A percentile compares a stretch with the other conserved stretches of the same genome.
These are phyloP conservation scores for Mycena olivaceomarginata DNA, from an alignment of 768 basidiomycete species.

Conservation along the genomic window DNA sequence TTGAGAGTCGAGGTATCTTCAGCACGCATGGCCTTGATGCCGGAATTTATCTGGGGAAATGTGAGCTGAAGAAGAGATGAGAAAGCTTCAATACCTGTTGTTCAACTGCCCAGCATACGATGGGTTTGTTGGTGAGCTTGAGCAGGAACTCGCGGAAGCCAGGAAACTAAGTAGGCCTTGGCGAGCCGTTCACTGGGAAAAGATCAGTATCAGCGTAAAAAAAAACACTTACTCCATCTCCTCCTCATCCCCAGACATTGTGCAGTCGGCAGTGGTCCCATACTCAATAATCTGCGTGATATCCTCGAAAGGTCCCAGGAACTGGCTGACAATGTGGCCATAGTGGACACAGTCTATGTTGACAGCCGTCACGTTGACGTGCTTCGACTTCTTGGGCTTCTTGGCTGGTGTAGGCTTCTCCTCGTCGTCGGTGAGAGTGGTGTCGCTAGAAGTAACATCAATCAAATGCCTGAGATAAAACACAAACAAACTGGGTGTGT, in stretches of 20 bases:
- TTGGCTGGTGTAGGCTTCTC: not conserved
- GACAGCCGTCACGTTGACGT: not conserved
- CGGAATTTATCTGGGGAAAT: too few relatives aligned
- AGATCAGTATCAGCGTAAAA: not conserved
- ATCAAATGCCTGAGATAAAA: not conserved
- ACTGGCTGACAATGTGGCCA: constrained; percentile 10
- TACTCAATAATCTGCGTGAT: not conserved
- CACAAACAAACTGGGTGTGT: too few relatives aligned
- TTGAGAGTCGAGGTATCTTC: not conserved
- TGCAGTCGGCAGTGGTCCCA: not conserved
- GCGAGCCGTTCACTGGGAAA: not conserved
- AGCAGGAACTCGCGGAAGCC: not conserved
- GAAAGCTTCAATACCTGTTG: too few relatives aligned
- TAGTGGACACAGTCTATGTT: not conserved
- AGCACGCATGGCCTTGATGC: too few relatives aligned
- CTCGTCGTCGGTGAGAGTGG: not conserved
- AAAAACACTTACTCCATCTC: not conserved
- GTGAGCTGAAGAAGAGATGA: too few relatives aligned
- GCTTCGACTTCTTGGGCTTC: not conserved
- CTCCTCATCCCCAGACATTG: not conserved
- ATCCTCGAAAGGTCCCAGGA: not conserved
- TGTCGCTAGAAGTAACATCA: not conserved
- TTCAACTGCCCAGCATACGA: too few relatives aligned
- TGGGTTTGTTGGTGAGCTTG: too few relatives aligned
- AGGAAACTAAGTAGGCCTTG: not conserved